Percentiles rank a stretch among this genome's conserved stretches.
Evolutionary conservation across 176 grass and related monocot species (phyloP).

Genomic region (Urochloa ruziziensis): DNA sequence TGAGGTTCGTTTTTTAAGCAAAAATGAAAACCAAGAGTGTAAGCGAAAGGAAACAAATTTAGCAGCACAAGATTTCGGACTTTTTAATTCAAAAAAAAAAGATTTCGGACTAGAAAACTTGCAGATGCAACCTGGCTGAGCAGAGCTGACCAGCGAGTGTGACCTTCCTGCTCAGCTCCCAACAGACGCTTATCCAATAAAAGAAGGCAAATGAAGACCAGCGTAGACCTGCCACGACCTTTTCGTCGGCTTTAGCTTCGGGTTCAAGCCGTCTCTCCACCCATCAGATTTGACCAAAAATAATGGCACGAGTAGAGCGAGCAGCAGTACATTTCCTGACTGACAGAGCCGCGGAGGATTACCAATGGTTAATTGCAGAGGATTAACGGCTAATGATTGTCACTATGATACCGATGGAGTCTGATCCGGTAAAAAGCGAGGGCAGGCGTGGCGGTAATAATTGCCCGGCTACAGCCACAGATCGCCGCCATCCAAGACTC

Average conservation of each 20-base stretch:
- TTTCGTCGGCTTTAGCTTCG: background rate
- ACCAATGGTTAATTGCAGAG: background rate
- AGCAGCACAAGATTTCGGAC: background rate
- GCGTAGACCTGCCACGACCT: constrained; percentile 3
- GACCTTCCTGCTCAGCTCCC: constrained; percentile 13
- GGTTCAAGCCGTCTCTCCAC: background rate
- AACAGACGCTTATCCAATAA: background rate
- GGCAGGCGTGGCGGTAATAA: background rate
- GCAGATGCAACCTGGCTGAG: background rate
- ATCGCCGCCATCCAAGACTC: background rate
- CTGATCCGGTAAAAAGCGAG: background rate
- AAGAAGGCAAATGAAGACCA: background rate
- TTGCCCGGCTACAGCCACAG: background rate
- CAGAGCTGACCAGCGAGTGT: background rate
- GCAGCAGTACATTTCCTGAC: background rate
- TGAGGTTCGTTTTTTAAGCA: background rate
- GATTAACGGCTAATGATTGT: background rate
- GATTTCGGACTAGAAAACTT: background rate
- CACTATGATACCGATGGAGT: background rate
- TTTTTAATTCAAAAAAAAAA: too few relatives aligned
- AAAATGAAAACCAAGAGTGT: background rate
- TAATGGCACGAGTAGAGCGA: background rate
- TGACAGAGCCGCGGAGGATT: background rate
- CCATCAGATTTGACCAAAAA: constrained; percentile 12
- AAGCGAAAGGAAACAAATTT: background rate